These are phyloP conservation scores for Coleophoma crateriformis DNA, from an alignment of 2,329 filamentous ascomycete species.

Conservation along the genomic window DNA sequence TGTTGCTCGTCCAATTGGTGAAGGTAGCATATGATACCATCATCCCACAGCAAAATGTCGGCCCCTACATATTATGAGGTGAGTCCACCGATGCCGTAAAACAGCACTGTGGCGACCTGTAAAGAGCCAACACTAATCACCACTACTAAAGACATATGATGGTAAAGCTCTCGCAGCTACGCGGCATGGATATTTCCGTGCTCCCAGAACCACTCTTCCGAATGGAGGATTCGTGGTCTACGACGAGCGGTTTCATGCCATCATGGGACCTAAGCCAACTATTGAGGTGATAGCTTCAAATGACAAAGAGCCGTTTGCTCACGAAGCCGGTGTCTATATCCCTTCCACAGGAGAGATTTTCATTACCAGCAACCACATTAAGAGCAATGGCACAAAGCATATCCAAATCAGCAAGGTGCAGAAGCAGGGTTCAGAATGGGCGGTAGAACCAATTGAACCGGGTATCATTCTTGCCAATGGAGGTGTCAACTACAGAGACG, in stretches of 20 bases:
- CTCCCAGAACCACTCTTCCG: background rate
- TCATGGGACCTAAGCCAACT: conserved; percentile 42
- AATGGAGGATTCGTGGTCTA: conserved; percentile 29
- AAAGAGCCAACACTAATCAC: too few relatives aligned
- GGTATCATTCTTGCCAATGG: conserved; percentile 27
- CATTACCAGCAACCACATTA: conserved; percentile 11
- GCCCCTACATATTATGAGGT: too few relatives aligned
- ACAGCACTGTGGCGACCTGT: too few relatives aligned
- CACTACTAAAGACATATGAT: background rate
- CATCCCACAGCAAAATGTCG: too few relatives aligned
- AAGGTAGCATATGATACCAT: too few relatives aligned
- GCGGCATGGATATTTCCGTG: background rate
- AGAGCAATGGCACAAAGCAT: conserved; percentile 1
- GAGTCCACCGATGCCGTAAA: too few relatives aligned
- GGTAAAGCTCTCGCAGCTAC: background rate
- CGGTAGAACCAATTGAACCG: background rate
- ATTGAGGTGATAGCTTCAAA: conserved; percentile 34
- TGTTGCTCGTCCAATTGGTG: too few relatives aligned
- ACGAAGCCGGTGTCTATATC: conserved; percentile 47
- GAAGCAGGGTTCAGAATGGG: conserved; percentile 30
- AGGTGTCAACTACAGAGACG: conserved; percentile 15
- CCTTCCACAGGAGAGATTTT: conserved; percentile 8
- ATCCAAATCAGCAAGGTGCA: conserved; percentile 12
- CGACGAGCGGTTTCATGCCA: conserved; percentile 42
- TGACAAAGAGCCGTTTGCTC: conserved; percentile 32